These are phyloP conservation scores for Ceratocystis harringtonii DNA, from an alignment of 2,329 filamentous ascomycete genomes.

Conservation along the genomic window DNA sequence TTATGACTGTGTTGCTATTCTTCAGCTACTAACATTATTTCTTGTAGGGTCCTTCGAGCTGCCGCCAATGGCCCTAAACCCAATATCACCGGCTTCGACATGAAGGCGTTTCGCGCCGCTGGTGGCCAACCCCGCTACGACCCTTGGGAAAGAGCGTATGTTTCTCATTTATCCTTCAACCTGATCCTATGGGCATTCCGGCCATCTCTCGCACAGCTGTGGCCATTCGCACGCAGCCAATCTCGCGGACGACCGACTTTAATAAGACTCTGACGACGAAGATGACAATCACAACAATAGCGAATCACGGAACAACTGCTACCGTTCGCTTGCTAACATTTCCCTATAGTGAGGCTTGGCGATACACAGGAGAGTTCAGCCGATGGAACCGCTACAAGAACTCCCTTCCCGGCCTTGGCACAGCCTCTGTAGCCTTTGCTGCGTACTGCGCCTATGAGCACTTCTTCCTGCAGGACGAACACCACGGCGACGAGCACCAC, in stretches of 20 bases:
- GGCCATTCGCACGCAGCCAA: conserved; percentile 9
- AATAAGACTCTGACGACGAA: neutral
- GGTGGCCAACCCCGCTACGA: conserved; percentile 49
- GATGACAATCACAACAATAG: no score
- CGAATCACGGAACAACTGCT: no score
- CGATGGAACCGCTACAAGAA: conserved; percentile 79
- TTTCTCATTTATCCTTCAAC: conserved; percentile 20
- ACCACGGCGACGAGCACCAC: conserved; percentile 37
- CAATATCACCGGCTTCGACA: conserved; percentile 87
- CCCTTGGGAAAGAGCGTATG: conserved; percentile 51
- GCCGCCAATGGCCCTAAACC: conserved; percentile 39
- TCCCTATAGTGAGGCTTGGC: conserved; percentile 68
- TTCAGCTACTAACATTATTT: neutral
- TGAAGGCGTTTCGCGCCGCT: conserved; percentile 61
- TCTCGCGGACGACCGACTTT: neutral
- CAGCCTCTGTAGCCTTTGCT: conserved; percentile 79
- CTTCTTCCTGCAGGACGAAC: conserved; percentile 63
- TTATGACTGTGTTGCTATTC: neutral
- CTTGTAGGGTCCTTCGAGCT: conserved; percentile 34
- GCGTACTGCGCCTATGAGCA: conserved; percentile 84
- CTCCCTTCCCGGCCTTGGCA: conserved; percentile 79
- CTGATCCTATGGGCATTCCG: neutral
- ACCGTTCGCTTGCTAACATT: neutral
- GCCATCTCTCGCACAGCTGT: neutral
- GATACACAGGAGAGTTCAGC: conserved; percentile 78